Evolutionary conservation across 2,329 filamentous ascomycete species (phyloP), one percentile per base, ranked within the genome.

Genomic region (Botrytis cinerea): DNA sequence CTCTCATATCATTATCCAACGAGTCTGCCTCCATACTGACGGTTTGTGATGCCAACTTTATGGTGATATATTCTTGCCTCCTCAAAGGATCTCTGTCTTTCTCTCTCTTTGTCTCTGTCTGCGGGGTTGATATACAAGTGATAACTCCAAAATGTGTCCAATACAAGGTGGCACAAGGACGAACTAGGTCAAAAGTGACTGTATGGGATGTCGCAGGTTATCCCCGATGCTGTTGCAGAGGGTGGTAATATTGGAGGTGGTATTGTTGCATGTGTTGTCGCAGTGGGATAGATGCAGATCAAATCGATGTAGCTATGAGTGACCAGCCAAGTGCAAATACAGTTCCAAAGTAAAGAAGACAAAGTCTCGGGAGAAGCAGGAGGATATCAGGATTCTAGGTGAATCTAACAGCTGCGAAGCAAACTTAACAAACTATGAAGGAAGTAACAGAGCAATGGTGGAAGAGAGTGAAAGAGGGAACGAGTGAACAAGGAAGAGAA

Each of bases 1-100:
- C 95, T 76, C 94, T 90, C 76, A 91, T 91, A 84, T 98, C 95
- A 84, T 95, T 96, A 81, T 90, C 87, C 76, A 92, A 73, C 2
- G 51, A 68, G 1, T 73, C 28, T 57, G 64, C 61, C 66, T 77
- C 76, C 77, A 78, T 78, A 54, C 75, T 71, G 18, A 70, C 22
- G 16, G 32, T 38, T n/a, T 40, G 61, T 43, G 40, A 32, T 43
- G 40, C 48, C 64, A 67, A 35, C 35, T 61, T 4, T 43, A 16
- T 22, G 5, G 43, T 22, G 66, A 68, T 68, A 43, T 57, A 32
- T 32, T 32, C 43, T 10, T 48, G 25, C n/a, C 38, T 45, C 28
- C n/a, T 35, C 35, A 12, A 32, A 38, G 16, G 12, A 14, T 57
- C 25, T 40, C n/a, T 14, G 16, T 22, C 38, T 38, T 9, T 38